Percentiles rank a stretch among this genome's conserved stretches.
phyloP scores from a whole-genome alignment of 2,329 filamentous ascomycete genomes.

The Colletotrichum spinosum region DNA sequence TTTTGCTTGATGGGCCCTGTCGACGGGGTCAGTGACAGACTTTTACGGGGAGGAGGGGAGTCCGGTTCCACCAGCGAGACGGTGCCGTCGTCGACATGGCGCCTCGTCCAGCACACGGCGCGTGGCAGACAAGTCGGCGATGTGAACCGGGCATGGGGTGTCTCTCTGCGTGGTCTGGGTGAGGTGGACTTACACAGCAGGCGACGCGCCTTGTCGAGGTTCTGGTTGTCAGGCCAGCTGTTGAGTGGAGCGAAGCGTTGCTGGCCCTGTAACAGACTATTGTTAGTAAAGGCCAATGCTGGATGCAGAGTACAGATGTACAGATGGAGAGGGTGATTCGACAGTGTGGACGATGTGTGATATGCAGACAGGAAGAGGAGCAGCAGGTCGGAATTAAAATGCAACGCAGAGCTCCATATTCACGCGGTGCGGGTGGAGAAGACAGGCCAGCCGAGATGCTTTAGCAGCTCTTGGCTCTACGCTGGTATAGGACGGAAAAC shows the following conservation, averaged over 20 bases:
- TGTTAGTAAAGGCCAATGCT: constrained; percentile 29
- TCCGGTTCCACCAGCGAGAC: constrained; percentile 18
- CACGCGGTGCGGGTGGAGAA: constrained; percentile 18
- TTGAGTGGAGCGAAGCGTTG: constrained; percentile 85
- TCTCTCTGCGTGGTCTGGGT: not conserved
- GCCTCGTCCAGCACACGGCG: not conserved
- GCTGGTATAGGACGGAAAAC: constrained; percentile 27
- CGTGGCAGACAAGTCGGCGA: constrained; percentile 12
- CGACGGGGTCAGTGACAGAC: not conserved
- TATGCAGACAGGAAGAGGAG: not conserved
- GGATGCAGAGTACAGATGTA: constrained; percentile 15
- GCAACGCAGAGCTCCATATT: no score
- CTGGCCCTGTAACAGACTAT: constrained; percentile 63
- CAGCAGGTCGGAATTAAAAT: no score
- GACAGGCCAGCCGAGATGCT: constrained; percentile 1
- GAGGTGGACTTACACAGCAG: constrained; percentile 58
- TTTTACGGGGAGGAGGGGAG: not conserved
- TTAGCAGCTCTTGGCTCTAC: constrained; percentile 18
- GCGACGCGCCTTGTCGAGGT: constrained; percentile 83
- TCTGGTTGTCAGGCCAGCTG: constrained; percentile 85
- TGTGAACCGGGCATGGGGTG: constrained; percentile 8
- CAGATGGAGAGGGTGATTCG: not conserved
- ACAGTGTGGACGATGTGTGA: not conserved
- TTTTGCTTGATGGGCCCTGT: constrained; percentile 79
- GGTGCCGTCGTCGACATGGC: not conserved